Evolutionary conservation across 1,284 basidiomycete genomes (phyloP).

Genomic region (Cryptococcus amylolentus): DNA sequence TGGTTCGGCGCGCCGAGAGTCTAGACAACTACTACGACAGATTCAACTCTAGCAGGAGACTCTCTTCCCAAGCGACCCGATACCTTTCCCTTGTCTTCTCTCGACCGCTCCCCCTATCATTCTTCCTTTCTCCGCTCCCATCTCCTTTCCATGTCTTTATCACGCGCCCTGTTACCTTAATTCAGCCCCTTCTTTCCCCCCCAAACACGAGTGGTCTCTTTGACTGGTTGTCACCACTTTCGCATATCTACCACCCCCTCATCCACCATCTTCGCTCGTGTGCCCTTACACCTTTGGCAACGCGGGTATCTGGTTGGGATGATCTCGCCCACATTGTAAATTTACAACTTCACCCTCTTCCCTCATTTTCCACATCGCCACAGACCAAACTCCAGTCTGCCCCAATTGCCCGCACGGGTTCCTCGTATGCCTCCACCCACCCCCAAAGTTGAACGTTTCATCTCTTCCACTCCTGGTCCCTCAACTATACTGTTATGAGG

Average conservation of each 20-base stretch:
- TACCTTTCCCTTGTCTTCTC: background rate
- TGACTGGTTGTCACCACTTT: background rate
- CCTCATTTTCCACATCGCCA: conserved; percentile 1
- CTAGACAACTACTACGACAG: background rate
- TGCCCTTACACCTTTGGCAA: conserved; percentile 3
- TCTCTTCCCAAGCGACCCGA: background rate
- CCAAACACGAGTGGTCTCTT: background rate
- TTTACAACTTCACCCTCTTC: background rate
- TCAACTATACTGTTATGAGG: background rate
- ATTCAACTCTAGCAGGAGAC: background rate
- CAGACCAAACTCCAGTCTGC: conserved; percentile 8
- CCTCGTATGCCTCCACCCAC: conserved; percentile 30
- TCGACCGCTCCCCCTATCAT: background rate
- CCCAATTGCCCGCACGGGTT: conserved; percentile 19
- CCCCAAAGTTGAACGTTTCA: background rate
- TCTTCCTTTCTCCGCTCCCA: background rate
- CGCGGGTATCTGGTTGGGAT: background rate
- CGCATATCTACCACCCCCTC: background rate
- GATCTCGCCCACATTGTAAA: background rate
- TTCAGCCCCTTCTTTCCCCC: background rate
- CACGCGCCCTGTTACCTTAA: background rate
- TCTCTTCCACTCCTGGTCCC: background rate
- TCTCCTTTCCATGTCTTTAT: background rate
- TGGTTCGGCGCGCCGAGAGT: conserved; percentile 25
- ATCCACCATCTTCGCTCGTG: conserved; percentile 8